Conservation (phyloP, 257 asterid genomes). For the Gynochthodes officinalis region DNA sequence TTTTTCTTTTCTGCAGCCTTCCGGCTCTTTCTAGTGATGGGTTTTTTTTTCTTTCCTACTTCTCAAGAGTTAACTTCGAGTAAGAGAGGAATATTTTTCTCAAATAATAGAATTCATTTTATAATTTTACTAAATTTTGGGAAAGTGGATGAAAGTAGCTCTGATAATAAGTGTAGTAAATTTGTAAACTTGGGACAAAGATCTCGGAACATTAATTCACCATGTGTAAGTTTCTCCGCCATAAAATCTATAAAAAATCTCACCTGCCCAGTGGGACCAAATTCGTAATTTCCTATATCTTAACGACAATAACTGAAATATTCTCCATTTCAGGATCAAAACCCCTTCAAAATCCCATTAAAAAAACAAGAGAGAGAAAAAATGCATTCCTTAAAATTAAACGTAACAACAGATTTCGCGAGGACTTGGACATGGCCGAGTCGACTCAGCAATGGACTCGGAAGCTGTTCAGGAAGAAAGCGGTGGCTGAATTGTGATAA, state of each 20-base stretch:
- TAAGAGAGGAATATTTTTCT: no score
- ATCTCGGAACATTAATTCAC: no score
- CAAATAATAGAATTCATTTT: no score
- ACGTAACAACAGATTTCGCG: slow-evolving; percentile 25
- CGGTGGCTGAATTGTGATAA: slow-evolving; percentile 6
- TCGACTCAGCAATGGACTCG: slow-evolving; percentile 27
- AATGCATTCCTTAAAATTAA: slow-evolving; percentile 60
- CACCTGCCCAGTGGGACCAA: neutral
- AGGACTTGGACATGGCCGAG: slow-evolving; percentile 27
- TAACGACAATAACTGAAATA: neutral
- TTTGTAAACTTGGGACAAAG: no score
- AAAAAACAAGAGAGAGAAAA: neutral
- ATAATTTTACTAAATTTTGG: no score
- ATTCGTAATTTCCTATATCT: neutral
- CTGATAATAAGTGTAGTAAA: no score
- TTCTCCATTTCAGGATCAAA: slow-evolving; percentile 5
- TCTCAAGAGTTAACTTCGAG: no score
- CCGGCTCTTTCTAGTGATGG: no score
- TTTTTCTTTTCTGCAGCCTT: no score
- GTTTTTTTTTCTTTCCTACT: no score
- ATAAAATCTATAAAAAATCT: neutral
- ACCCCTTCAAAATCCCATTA: neutral
- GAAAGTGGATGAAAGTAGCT: no score
- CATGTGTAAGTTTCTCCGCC: neutral
- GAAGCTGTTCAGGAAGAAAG: slow-evolving; percentile 18